These are phyloP conservation scores for Groenewaldozyma salmanticensis DNA, from an alignment of 805 yeast species.

Conservation along the genomic window DNA sequence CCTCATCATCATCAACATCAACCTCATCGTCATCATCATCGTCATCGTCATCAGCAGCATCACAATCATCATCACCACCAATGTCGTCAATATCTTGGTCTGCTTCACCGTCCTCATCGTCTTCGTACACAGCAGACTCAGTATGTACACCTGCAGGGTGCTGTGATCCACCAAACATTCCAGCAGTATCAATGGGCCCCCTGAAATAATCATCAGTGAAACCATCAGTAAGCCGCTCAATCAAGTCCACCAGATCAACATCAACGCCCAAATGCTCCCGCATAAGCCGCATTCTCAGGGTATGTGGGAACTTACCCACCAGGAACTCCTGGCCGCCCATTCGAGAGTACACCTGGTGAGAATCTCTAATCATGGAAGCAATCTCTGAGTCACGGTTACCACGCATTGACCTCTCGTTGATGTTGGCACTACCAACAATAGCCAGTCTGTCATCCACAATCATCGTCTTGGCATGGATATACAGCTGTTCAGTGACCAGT, in stretches of 20 bases:
- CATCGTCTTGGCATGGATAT: constrained; percentile 87
- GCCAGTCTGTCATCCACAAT: constrained; percentile 90
- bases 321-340: constrained; percentile 78
- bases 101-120: not conserved
- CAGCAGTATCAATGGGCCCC: not conserved
- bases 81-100: not conserved
- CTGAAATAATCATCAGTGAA: not conserved
- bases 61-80: not conserved
- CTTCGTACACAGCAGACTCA: not conserved
- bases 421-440: constrained; percentile 93
- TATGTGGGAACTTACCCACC: constrained; percentile 84
- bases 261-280: constrained; percentile 94
- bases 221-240: constrained; percentile 42
- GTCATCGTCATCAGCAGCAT: not conserved
- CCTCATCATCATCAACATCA: not conserved
- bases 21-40: not conserved
- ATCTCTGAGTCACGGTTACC: constrained; percentile 93
- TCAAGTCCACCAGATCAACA: constrained; percentile 72
- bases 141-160: not conserved
- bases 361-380: constrained; percentile 81
- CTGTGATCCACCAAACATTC: not conserved
- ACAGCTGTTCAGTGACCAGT: constrained; percentile 81
- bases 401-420: constrained; percentile 92
- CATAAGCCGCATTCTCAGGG: constrained; percentile 84
- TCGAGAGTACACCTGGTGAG: constrained; percentile 43